Percentiles rank a stretch among this genome's conserved stretches.
Evolutionary conservation across 768 basidiomycete species (phyloP).

Genomic region (Myochromella boudieri): DNA sequence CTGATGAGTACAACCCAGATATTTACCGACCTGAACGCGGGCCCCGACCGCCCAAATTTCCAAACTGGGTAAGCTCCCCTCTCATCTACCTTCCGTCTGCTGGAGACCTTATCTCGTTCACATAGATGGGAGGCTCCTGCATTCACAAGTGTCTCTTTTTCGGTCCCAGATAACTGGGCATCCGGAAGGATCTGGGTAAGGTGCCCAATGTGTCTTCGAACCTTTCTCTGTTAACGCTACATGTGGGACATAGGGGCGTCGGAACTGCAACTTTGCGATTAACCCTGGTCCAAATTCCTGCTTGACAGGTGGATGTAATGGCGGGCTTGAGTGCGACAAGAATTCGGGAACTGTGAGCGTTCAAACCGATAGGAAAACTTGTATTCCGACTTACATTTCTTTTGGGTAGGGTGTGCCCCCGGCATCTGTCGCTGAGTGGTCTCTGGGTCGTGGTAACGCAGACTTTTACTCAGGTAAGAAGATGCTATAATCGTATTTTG

Average conservation of each 20-base stretch:
- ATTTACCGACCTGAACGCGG: conserved; percentile 60
- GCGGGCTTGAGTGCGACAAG: conserved; percentile 56
- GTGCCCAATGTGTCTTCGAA: neutral
- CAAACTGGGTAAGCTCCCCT: conserved; percentile 41
- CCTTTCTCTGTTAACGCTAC: neutral
- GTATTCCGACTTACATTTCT: too few species aligned
- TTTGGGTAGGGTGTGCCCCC: conserved; percentile 53
- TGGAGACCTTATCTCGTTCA: neutral
- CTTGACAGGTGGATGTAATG: conserved; percentile 65
- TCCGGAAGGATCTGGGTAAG: conserved; percentile 63
- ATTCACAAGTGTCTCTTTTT: conserved; percentile 40
- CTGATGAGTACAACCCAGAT: conserved; percentile 36
- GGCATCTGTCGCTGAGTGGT: conserved; percentile 66
- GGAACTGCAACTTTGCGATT: conserved; percentile 56
- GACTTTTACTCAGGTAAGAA: conserved; percentile 66
- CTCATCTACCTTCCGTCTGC: neutral
- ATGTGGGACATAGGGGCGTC: conserved; percentile 46
- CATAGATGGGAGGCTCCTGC: conserved; percentile 41
- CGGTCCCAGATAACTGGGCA: conserved; percentile 64
- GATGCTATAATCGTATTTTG: conserved; percentile 1
- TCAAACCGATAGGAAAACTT: neutral
- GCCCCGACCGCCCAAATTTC: conserved; percentile 40
- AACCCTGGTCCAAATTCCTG: conserved; percentile 56
- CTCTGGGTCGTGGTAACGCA: conserved; percentile 38
- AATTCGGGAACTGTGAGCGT: conserved; percentile 43